Evolutionary conservation across 2,329 filamentous ascomycete genomes (phyloP).

Genomic region (Beauveria pseudobassiana): DNA sequence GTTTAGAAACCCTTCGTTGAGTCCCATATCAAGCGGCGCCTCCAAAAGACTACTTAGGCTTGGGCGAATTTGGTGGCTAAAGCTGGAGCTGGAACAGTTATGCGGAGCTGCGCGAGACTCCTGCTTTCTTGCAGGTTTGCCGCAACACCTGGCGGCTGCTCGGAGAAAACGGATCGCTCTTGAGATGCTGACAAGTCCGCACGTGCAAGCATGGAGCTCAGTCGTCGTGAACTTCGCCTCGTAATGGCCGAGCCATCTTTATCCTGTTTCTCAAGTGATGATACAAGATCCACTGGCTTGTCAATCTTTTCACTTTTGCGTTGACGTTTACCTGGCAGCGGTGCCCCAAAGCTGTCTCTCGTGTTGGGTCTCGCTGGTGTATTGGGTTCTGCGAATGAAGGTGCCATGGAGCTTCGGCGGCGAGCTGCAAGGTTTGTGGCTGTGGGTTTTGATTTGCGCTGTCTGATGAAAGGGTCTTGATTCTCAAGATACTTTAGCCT

Average conservation of each 20-base stretch:
- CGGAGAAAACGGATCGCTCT: slow-evolving; percentile 72
- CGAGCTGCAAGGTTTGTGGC: slow-evolving; percentile 41
- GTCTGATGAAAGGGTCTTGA: slow-evolving; percentile 46
- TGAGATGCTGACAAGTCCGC: slow-evolving; percentile 81
- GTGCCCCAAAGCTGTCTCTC: slow-evolving; percentile 69
- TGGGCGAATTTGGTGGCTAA: slow-evolving; percentile 39
- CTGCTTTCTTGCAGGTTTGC: slow-evolving; percentile 48
- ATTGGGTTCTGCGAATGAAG: slow-evolving; percentile 63
- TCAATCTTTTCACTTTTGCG: slow-evolving; percentile 46
- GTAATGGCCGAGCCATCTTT: slow-evolving; percentile 44
- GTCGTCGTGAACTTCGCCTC: slow-evolving; percentile 61
- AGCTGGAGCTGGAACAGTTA: slow-evolving; percentile 32
- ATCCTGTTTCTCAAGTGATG: slow-evolving; percentile 62
- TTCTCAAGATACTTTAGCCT: slow-evolving; percentile 68
- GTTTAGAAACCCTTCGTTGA: slow-evolving; percentile 65
- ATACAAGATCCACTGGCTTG: slow-evolving; percentile 54
- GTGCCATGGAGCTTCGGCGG: slow-evolving; percentile 57
- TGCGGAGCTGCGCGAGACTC: slow-evolving; percentile 57
- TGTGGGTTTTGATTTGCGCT: slow-evolving; percentile 38
- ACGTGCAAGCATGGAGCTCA: slow-evolving; percentile 85
- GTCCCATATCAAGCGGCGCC: slow-evolving; percentile 58
- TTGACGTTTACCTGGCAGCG: slow-evolving; percentile 44
- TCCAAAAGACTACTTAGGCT: slow-evolving; percentile 58
- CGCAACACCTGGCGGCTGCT: slow-evolving; percentile 42
- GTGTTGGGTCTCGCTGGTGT: slow-evolving; percentile 66